phyloP scores from a whole-genome alignment of 352 stramenopile genomes.

The Globisporangium uncinulatum region DNA sequence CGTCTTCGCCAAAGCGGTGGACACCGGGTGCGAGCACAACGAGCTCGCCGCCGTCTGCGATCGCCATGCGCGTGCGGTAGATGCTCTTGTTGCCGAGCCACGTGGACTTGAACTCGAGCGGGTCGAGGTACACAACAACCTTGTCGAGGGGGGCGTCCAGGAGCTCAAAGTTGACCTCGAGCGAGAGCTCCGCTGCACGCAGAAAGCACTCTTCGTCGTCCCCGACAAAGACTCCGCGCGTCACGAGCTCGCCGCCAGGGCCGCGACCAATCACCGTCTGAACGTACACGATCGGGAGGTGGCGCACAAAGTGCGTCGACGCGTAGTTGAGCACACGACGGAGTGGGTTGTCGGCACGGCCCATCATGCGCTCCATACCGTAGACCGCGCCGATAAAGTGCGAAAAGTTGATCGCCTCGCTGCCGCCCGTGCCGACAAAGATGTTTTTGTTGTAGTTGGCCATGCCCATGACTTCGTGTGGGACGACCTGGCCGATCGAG shows the following conservation, averaged over 20 bases:
- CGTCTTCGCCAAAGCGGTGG: slow-evolving; percentile 92
- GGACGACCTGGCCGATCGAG: slow-evolving; percentile 96
- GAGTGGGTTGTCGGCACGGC: slow-evolving; percentile 92
- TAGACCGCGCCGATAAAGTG: slow-evolving; percentile 98
- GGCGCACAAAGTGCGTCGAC: slow-evolving; percentile 87
- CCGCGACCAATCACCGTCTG: slow-evolving; percentile 92
- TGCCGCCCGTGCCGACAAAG: slow-evolving; percentile 93
- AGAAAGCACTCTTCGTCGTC: slow-evolving; percentile 96
- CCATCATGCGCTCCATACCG: slow-evolving; percentile 99
- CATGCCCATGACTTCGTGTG: slow-evolving; percentile 98
- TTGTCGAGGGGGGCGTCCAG: slow-evolving; percentile 89
- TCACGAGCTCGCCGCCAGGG: slow-evolving; percentile 60
- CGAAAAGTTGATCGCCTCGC: slow-evolving; percentile 96
- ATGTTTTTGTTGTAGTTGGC: slow-evolving; percentile 99
- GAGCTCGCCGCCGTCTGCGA: slow-evolving; percentile 93
- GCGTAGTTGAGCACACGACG: slow-evolving; percentile 95
- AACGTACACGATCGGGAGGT: slow-evolving; percentile 94
- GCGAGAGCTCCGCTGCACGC: slow-evolving; percentile 90
- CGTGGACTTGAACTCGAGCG: slow-evolving; percentile 96
- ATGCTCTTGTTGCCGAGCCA: slow-evolving; percentile 98
- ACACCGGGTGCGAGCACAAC: slow-evolving; percentile 95
- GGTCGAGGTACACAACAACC: slow-evolving; percentile 95
- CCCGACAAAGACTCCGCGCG: slow-evolving; percentile 93
- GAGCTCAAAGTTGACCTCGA: slow-evolving; percentile 96
- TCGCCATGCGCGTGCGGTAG: slow-evolving; percentile 97